phyloP scores from a whole-genome alignment of 768 basidiomycete species.

The Lyophyllum shimeji region DNA sequence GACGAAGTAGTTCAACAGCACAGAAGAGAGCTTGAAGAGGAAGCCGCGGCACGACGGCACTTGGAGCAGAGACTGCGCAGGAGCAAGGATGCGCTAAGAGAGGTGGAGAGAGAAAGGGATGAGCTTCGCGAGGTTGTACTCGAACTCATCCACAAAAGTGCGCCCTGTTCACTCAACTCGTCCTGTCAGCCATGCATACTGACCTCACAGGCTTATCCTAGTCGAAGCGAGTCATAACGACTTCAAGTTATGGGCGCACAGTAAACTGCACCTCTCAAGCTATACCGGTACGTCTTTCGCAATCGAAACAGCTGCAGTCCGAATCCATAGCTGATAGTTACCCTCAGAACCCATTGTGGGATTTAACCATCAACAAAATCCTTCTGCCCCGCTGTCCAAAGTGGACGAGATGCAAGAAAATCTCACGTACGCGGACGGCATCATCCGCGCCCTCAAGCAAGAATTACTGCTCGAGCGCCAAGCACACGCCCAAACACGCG shows the following conservation, averaged over 20 bases:
- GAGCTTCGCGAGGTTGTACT: constrained; percentile 46
- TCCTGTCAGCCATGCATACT: not conserved
- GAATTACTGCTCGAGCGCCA: constrained; percentile 40
- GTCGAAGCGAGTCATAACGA: constrained; percentile 41
- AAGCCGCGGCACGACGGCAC: not conserved
- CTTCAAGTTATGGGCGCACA: constrained; percentile 42
- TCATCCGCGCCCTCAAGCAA: constrained; percentile 35
- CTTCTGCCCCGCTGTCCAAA: not conserved
- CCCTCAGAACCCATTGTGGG: not conserved
- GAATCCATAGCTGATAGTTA: not conserved
- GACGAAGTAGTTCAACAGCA: constrained; percentile 8
- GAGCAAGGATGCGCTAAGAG: constrained; percentile 4
- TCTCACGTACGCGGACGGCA: constrained; percentile 31
- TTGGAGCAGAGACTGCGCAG: constrained; percentile 8
- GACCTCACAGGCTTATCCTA: constrained; percentile 1
- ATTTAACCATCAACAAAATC: not conserved
- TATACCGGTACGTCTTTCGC: constrained; percentile 39
- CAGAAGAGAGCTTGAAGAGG: constrained; percentile 11
- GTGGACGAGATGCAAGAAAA: not conserved
- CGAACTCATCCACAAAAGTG: constrained; percentile 52
- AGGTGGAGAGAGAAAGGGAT: constrained; percentile 40
- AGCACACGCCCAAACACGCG: constrained; percentile 33
- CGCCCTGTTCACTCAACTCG: constrained; percentile 9
- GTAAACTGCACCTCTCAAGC: constrained; percentile 36
- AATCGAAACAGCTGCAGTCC: no score